A percentile compares a stretch with the other conserved stretches of the same genome.
Evolutionary conservation across 2,329 filamentous ascomycete species (phyloP).

Genomic region (Aspergillus aculeatinus): DNA sequence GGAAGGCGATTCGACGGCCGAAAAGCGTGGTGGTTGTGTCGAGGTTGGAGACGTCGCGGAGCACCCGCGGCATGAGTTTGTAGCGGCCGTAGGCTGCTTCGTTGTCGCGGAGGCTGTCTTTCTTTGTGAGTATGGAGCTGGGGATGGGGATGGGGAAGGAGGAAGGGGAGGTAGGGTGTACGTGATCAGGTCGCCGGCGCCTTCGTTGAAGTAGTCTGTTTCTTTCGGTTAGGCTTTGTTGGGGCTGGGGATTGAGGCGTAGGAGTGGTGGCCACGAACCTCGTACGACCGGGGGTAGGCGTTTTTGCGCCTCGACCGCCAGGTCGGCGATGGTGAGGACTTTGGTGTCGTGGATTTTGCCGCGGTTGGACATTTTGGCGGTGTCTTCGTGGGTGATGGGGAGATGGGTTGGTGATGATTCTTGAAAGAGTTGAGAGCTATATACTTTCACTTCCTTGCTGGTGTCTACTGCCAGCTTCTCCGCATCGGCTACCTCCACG

Average conservation of each 20-base stretch:
- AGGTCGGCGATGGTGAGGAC: slow-evolving; percentile 9
- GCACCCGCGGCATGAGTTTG: slow-evolving; percentile 8
- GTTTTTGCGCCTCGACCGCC: not conserved
- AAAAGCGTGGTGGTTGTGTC: slow-evolving; percentile 8
- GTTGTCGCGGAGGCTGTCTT: slow-evolving; percentile 3
- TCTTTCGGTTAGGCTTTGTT: not conserved
- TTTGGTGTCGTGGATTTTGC: not conserved
- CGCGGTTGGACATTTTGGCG: not conserved
- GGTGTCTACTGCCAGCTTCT: too few relatives aligned
- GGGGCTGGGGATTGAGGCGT: not conserved
- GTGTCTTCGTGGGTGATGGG: not conserved
- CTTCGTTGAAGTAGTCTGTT: slow-evolving; percentile 12
- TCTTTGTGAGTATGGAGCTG: too few relatives aligned
- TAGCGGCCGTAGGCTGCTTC: slow-evolving; percentile 9
- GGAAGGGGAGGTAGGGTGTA: not conserved
- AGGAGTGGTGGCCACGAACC: not conserved
- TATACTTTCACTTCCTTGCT: not conserved
- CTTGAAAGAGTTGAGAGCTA: not conserved
- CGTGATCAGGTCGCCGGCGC: slow-evolving; percentile 10
- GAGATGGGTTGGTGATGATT: too few relatives aligned
- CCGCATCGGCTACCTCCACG: too few relatives aligned
- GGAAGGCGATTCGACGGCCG: not conserved
- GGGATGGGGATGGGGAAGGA: too few relatives aligned
- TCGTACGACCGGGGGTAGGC: not conserved
- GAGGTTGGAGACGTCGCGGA: slow-evolving; percentile 7